phyloP scores from a whole-genome alignment of 257 asterid species.

The Catharanthus roseus region DNA sequence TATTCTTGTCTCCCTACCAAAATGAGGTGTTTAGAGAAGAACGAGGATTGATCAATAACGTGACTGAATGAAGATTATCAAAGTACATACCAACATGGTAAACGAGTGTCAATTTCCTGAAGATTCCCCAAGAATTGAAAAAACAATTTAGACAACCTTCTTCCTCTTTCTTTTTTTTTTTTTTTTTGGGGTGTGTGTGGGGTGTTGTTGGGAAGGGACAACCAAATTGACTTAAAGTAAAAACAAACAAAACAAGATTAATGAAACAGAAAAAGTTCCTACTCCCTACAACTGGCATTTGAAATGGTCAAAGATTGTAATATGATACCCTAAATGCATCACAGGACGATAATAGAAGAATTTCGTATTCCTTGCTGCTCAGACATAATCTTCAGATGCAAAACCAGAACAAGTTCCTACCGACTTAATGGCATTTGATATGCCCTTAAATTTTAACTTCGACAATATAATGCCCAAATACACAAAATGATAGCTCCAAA shows the following conservation, averaged over 20 bases:
- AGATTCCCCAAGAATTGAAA: background rate
- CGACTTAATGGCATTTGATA: background rate
- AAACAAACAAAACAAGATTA: background rate
- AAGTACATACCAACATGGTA: background rate
- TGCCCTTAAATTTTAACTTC: background rate
- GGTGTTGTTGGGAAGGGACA: no score
- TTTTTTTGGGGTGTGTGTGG: no score
- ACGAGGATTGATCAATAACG: background rate
- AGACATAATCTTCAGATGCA: background rate
- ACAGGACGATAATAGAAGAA: background rate
- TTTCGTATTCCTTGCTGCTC: background rate
- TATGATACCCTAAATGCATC: background rate
- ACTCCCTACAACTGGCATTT: no score
- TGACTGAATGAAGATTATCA: background rate
- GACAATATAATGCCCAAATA: background rate
- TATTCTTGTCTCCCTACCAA: constrained; percentile 87
- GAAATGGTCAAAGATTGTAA: no score
- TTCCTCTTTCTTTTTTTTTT: no score
- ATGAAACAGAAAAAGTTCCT: no score
- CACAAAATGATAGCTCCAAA: background rate
- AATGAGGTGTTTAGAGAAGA: constrained; percentile 12
- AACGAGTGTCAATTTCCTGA: background rate
- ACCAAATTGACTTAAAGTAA: no score
- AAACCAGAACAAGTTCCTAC: background rate
- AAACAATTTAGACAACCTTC: background rate